These are phyloP conservation scores for Sedum album DNA, from an alignment of 164 flowering plant species.

Conservation along the genomic window DNA sequence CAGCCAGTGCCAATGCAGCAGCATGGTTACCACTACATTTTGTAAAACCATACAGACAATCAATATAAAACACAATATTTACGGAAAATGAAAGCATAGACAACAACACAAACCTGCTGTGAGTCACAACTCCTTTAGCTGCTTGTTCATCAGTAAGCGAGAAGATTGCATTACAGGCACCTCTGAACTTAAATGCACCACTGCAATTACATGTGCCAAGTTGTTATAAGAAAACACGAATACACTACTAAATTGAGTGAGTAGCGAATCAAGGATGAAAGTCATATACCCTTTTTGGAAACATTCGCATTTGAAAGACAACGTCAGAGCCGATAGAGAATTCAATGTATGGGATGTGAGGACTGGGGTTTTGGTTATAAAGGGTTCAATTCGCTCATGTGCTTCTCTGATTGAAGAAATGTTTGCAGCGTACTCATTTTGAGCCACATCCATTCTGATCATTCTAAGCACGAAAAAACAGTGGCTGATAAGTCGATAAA, in stretches of 20 bases:
- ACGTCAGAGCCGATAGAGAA: conserved; percentile 51
- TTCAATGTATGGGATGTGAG: conserved; percentile 60
- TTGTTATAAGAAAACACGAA: no score
- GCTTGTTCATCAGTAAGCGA: conserved; percentile 67
- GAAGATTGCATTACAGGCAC: conserved; percentile 87
- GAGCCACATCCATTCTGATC: not conserved
- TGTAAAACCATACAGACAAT: conserved; percentile 13
- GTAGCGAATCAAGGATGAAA: not conserved
- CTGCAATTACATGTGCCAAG: conserved; percentile 18
- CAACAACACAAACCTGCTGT: conserved; percentile 95
- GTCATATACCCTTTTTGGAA: conserved; percentile 79
- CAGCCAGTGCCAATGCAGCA: conserved; percentile 87
- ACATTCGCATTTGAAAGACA: conserved; percentile 80
- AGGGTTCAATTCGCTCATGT: conserved; percentile 41
- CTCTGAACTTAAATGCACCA: conserved; percentile 93
- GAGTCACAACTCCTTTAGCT: conserved; percentile 81
- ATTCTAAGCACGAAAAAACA: no score
- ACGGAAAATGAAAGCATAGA: not conserved
- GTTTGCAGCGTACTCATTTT: conserved; percentile 58
- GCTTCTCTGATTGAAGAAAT: conserved; percentile 69
- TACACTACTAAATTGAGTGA: not conserved
- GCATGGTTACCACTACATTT: conserved; percentile 84
- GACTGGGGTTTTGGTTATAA: conserved; percentile 64
- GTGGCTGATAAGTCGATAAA: not conserved
- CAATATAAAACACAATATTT: not conserved